phyloP scores from a whole-genome alignment of 805 yeast genomes.

The Saturnispora diversa region DNA sequence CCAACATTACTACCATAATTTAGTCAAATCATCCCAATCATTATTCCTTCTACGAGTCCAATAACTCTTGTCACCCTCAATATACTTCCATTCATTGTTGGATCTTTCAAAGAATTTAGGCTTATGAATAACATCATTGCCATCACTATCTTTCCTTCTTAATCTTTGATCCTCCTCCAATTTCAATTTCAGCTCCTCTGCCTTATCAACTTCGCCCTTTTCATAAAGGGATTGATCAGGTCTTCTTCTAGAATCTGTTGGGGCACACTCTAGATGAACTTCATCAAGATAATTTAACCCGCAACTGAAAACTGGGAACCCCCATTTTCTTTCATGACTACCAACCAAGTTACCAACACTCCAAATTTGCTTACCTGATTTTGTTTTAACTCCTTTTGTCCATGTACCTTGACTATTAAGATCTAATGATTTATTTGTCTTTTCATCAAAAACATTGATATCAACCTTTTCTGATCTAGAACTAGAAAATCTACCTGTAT shows the following conservation, averaged over 20 bases:
- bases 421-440: slow-evolving; percentile 28
- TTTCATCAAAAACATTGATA: slow-evolving; percentile 34
- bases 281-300: slow-evolving; percentile 70
- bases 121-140: slow-evolving; percentile 34
- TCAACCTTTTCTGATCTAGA: slow-evolving; percentile 67
- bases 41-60: slow-evolving; percentile 68
- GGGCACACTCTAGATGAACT: slow-evolving; percentile 65
- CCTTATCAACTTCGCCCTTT: slow-evolving; percentile 56
- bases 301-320: slow-evolving; percentile 79
- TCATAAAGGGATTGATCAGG: slow-evolving; percentile 80
- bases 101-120: slow-evolving; percentile 59
- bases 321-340: slow-evolving; percentile 59
- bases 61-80: slow-evolving; percentile 54
- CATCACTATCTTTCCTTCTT: slow-evolving; percentile 55
- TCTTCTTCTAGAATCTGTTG: slow-evolving; percentile 82
- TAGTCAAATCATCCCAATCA: slow-evolving; percentile 51
- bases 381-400: slow-evolving; percentile 58
- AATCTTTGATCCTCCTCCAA: slow-evolving; percentile 77
- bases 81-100: slow-evolving; percentile 42
- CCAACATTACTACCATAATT: slow-evolving; percentile 46
- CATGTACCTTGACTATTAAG: slow-evolving; percentile 60
- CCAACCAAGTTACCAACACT: slow-evolving; percentile 55
- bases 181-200: slow-evolving; percentile 59
- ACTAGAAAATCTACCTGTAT: slow-evolving; percentile 79
- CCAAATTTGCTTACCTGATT: slow-evolving; percentile 52